These are phyloP conservation scores for Rhizopogon vinicolor DNA, from an alignment of 768 basidiomycete genomes.

Conservation along the genomic window DNA sequence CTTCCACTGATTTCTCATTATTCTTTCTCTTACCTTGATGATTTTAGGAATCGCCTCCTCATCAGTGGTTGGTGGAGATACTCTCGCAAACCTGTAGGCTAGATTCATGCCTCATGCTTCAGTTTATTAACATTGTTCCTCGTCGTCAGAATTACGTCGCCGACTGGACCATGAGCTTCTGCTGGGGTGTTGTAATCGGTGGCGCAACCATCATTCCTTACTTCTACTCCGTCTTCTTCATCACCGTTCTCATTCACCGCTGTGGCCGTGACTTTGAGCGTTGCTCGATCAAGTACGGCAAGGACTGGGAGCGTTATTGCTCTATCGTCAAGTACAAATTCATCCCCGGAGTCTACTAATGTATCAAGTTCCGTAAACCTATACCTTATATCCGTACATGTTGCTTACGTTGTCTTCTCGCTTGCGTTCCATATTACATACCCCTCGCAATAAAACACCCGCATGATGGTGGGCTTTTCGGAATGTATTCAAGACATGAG, in stretches of 20 bases:
- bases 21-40: conserved; percentile 5
- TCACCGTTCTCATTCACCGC: conserved; percentile 86
- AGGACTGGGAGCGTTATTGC: conserved; percentile 93
- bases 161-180: conserved; percentile 83
- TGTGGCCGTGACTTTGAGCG: conserved; percentile 93
- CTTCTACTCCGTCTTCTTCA: conserved; percentile 97
- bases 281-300: conserved; percentile 88
- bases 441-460: neutral
- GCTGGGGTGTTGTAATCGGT: conserved; percentile 80
- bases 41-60: conserved; percentile 75
- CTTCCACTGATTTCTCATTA: neutral
- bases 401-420: neutral
- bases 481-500: too few species aligned
- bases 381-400: conserved; percentile 2
- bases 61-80: conserved; percentile 93
- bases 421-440: neutral
- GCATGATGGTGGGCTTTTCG: neutral
- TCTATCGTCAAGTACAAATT: conserved; percentile 86
- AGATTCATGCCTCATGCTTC: neutral
- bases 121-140: neutral
- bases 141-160: conserved; percentile 80
- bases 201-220: conserved; percentile 82
- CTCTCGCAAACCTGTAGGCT: conserved; percentile 83
- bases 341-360: conserved; percentile 80
- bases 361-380: neutral